Base-by-base conservation (phyloP, 2,329 filamentous ascomycete species). In the Xylariaceae sp. region DNA sequence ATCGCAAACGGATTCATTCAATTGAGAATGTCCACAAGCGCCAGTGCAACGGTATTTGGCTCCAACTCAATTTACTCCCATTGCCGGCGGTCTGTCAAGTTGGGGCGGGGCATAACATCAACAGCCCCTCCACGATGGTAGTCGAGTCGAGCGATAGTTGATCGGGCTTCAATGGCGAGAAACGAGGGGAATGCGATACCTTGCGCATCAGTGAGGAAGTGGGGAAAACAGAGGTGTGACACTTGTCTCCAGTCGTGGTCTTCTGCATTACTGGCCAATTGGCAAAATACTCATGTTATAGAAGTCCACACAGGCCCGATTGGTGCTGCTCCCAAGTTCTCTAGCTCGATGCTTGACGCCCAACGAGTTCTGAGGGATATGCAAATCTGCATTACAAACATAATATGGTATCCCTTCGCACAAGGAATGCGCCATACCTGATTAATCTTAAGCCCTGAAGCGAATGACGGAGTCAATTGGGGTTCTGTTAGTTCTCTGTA, bases 381-480 rank as follows among this genome's bases (percentile, higher is more conserved):
- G 11, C 22, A 11, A 11, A 11, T 6, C 22, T 26, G 22, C 22
- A 26, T 11, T 26, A 11, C 11, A 26, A 26, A 11, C 22, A 26
- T 26, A 26, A 26, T 11, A 26, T 26, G 22, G 22, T 11, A 26
- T 26, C n/a, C n/a, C n/a, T n/a, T n/a, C 6, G 11, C 22, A 26
- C 22, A 26, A 26, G 22, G 11, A 6, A 11, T 26, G 6, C 11
- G 22, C 22, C 22, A 26, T 26, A 26, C 22, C 11, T 26, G 22
- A 26, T 6, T 26, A n/a, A n/a, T n/a, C n/a, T n/a, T 26, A 11
- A 6, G 22, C 38, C 46, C 39, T 43, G 40, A 44, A 44, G 45
- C 56, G 56, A 59, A 59, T 60, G 22, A 44, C 30, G 35, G 34
- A 37, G 37, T 36, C 51, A 59, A 59, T 57, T 59, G 55, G 41